A percentile compares a stretch with the other conserved stretches of the same genome.
Conservation (phyloP, 495 filamentous ascomycete species). For the Lasiosphaeria ovina region DNA sequence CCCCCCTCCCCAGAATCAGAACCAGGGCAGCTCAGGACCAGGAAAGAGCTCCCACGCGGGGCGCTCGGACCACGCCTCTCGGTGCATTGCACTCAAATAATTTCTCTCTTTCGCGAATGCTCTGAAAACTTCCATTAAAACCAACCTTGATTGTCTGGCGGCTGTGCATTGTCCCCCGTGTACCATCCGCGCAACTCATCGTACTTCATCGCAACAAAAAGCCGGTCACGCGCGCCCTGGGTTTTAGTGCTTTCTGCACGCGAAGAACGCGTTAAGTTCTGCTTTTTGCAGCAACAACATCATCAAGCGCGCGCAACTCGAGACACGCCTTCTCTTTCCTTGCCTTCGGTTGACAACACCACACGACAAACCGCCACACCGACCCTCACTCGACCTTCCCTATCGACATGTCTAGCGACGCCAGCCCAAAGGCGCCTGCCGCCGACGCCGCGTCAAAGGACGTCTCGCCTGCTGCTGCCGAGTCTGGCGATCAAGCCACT, state of each 20-base stretch:
- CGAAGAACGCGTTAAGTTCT: slow-evolving; percentile 31
- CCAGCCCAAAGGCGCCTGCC: slow-evolving; percentile 7
- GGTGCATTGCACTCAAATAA: slow-evolving; percentile 28
- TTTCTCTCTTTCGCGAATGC: slow-evolving; percentile 30
- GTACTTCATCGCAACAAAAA: slow-evolving; percentile 22
- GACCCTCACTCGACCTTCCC: background rate
- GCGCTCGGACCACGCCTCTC: slow-evolving; percentile 32
- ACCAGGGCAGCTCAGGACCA: background rate
- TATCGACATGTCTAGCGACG: slow-evolving; percentile 26
- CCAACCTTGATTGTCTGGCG: slow-evolving; percentile 23
- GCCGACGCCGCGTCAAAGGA: slow-evolving; percentile 16
- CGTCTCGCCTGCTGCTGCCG: slow-evolving; percentile 15
- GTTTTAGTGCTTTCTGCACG: slow-evolving; percentile 17
- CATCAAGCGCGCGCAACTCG: background rate
- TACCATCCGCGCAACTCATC: slow-evolving; percentile 26
- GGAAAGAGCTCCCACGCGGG: background rate
- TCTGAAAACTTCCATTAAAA: slow-evolving; percentile 28
- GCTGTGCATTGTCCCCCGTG: slow-evolving; percentile 26
- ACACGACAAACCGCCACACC: background rate
- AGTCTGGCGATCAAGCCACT: slow-evolving; percentile 13
- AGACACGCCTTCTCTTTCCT: slow-evolving; percentile 25
- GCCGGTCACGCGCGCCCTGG: slow-evolving; percentile 15
- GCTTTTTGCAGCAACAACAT: slow-evolving; percentile 20
- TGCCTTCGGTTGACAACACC: slow-evolving; percentile 26
- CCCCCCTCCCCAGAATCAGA: background rate